Conservation (phyloP, 2,329 filamentous ascomycete genomes). For the Sclerotinia glacialis region DNA sequence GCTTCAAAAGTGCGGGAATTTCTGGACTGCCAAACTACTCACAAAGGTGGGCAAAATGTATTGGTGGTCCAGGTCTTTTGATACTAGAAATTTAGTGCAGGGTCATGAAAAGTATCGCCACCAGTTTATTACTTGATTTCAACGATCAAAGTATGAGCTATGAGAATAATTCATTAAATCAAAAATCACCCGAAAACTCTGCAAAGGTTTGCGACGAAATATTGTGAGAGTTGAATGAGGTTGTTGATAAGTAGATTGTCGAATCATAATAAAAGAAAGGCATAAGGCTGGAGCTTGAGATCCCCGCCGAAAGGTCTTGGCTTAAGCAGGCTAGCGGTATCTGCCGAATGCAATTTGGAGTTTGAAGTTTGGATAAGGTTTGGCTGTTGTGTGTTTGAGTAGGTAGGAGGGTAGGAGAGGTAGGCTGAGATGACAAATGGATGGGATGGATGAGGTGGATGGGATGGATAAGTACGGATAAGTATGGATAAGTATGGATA, state of each 20-base stretch:
- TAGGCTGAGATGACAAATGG: too few species aligned
- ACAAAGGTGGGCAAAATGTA: background rate
- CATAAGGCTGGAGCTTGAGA: conserved; percentile 3
- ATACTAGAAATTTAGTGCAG: background rate
- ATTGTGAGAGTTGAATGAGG: background rate
- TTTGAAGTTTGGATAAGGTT: background rate
- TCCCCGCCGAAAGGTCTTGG: background rate
- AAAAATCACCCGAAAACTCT: background rate
- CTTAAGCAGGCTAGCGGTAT: background rate
- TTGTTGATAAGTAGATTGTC: conserved; percentile 9
- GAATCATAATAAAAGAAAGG: background rate
- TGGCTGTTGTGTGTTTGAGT: too few species aligned
- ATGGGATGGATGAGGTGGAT: too few species aligned
- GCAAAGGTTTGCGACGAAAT: background rate
- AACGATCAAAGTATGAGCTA: background rate
- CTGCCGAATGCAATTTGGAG: background rate
- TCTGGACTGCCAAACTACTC: background rate
- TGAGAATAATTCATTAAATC: too few species aligned
- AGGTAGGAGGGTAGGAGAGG: too few species aligned
- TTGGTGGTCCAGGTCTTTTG: background rate
- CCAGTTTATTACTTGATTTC: background rate
- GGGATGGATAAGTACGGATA: too few species aligned
- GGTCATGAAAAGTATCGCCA: background rate
- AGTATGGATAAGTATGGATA: too few species aligned
- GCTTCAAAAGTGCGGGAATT: background rate